Evolutionary conservation across 306 rosid genomes (phyloP).

Genomic region (Coriaria nepalensis): DNA sequence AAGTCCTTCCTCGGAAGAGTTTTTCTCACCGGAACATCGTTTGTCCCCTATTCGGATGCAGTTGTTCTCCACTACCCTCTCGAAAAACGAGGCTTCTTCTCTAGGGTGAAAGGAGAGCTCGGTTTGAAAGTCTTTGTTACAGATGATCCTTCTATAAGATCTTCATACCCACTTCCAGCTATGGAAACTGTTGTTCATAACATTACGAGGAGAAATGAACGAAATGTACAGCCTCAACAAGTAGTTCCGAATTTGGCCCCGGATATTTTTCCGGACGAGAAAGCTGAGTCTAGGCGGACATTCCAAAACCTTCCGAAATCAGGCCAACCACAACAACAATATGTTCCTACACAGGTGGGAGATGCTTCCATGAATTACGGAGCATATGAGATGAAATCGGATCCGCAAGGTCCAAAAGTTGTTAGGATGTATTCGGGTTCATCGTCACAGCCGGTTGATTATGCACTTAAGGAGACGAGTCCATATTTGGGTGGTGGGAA

Average conservation of each 20-base stretch:
- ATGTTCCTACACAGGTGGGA: conserved; percentile 12
- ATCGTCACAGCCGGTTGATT: conserved; percentile 36
- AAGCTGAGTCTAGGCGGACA: conserved; percentile 31
- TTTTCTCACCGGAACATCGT: conserved; percentile 65
- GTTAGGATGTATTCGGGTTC: conserved; percentile 31
- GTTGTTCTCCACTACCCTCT: conserved; percentile 73
- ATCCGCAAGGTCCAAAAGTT: conserved; percentile 26
- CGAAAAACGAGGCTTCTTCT: conserved; percentile 45
- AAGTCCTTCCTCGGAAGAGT: conserved; percentile 53
- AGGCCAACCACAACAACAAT: conserved; percentile 20
- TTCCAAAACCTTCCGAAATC: conserved; percentile 49
- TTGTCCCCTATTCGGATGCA: conserved; percentile 75
- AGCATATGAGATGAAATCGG: conserved; percentile 51
- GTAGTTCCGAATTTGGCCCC: conserved; percentile 22
- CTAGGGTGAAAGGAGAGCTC: conserved; percentile 70
- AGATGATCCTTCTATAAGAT: conserved; percentile 46
- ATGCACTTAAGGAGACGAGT: conserved; percentile 56
- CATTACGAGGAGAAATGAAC: conserved; percentile 17
- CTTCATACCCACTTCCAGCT: conserved; percentile 68
- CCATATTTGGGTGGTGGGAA: conserved; percentile 85
- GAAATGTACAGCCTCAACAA: conserved; percentile 13
- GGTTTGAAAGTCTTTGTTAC: conserved; percentile 81
- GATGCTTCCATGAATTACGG: conserved; percentile 32
- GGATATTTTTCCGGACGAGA: conserved; percentile 29
- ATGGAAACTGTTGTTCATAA: conserved; percentile 28